Evolutionary conservation across 352 stramenopile genomes (phyloP).

Genomic region (Phytophthora pisi): DNA sequence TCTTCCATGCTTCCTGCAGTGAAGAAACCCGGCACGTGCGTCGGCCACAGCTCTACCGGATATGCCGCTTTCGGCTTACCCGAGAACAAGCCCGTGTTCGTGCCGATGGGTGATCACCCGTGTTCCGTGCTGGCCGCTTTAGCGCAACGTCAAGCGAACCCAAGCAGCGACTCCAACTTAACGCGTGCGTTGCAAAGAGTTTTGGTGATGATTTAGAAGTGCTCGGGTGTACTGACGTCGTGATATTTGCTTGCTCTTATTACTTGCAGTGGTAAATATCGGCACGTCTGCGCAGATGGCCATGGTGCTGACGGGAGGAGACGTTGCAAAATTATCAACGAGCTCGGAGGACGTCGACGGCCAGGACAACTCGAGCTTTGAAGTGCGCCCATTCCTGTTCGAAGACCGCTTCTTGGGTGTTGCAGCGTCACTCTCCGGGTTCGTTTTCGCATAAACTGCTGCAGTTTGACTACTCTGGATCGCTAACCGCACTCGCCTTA

Average conservation of each 20-base stretch:
- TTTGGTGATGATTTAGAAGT: neutral
- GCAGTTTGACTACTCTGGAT: neutral
- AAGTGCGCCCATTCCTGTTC: constrained; percentile 75
- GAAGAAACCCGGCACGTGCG: constrained; percentile 50
- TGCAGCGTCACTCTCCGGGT: constrained; percentile 80
- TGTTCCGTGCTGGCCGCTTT: constrained; percentile 72
- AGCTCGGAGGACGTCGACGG: constrained; percentile 3
- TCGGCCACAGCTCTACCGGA: constrained; percentile 41
- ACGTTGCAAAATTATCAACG: constrained; percentile 31
- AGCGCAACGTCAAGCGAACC: constrained; percentile 30
- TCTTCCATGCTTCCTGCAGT: constrained; percentile 65
- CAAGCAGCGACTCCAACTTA: constrained; percentile 35
- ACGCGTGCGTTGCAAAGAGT: constrained; percentile 43
- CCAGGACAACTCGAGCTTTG: constrained; percentile 50
- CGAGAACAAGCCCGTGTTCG: constrained; percentile 40
- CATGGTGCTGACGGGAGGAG: constrained; percentile 55
- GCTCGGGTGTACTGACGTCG: constrained; percentile 10
- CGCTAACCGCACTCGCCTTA: constrained; percentile 1
- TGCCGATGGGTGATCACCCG: constrained; percentile 82
- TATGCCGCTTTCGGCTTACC: constrained; percentile 45
- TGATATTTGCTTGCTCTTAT: constrained; percentile 4
- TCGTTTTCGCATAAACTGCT: constrained; percentile 8
- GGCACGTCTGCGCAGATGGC: constrained; percentile 83
- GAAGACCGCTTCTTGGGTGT: constrained; percentile 64
- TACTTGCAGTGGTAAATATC: constrained; percentile 74